These are phyloP conservation scores for Nepenthes gracilis DNA, from an alignment of 148 eudicot species.

Conservation along the genomic window DNA sequence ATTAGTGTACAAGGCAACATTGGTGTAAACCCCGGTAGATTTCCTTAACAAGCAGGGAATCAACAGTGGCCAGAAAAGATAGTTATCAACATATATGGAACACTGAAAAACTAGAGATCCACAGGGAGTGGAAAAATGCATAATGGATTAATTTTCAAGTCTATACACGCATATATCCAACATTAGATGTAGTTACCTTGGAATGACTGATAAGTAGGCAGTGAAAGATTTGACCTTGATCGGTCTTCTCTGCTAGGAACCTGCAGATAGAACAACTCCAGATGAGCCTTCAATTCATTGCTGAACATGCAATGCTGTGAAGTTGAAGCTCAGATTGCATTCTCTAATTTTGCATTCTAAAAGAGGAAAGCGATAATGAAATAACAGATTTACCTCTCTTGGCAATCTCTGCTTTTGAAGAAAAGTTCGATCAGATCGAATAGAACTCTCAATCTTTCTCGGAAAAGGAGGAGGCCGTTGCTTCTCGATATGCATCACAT, in stretches of 20 bases:
- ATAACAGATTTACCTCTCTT: slow-evolving; percentile 53
- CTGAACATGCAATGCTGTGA: not conserved
- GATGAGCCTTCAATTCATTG: not conserved
- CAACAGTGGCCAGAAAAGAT: no score
- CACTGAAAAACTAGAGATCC: no score
- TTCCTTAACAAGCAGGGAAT: no score
- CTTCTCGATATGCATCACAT: slow-evolving; percentile 44
- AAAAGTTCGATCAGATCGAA: slow-evolving; percentile 38
- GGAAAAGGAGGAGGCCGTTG: slow-evolving; percentile 46
- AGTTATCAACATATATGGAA: no score
- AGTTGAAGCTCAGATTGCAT: not conserved
- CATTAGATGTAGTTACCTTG: slow-evolving; percentile 30
- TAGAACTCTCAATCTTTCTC: slow-evolving; percentile 42
- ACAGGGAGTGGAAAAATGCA: no score
- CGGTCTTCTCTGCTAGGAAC: slow-evolving; percentile 60
- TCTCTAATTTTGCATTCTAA: not conserved
- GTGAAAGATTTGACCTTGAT: slow-evolving; percentile 32
- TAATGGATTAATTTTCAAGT: no score
- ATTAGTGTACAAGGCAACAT: no score
- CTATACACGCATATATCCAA: not conserved
- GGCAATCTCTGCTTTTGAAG: slow-evolving; percentile 50
- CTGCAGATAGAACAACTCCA: slow-evolving; percentile 23
- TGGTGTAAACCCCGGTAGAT: no score
- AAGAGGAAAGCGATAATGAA: not conserved
- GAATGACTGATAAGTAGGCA: slow-evolving; percentile 37